Conservation (phyloP, 768 basidiomycete species). For the Kwoniella sp. region DNA sequence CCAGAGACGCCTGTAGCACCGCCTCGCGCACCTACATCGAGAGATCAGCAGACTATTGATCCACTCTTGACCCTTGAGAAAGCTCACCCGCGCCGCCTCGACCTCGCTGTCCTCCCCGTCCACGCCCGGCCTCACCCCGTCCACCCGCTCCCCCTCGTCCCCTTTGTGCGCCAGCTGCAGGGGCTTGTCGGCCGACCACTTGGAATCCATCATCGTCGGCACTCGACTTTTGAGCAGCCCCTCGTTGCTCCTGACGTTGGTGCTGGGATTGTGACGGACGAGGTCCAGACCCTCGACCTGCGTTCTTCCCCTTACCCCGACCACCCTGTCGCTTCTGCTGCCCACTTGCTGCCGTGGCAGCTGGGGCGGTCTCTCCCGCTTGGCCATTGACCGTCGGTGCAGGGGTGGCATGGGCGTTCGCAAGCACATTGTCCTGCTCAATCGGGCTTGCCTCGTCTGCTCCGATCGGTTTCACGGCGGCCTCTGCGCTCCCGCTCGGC, state of each 20-base stretch:
- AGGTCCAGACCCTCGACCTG: not conserved
- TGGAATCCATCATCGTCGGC: constrained; percentile 42
- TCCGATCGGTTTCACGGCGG: not conserved
- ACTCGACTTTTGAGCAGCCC: not conserved
- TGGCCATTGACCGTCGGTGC: constrained; percentile 3
- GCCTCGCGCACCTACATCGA: no score
- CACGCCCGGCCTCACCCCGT: constrained; percentile 2
- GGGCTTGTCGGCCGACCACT: constrained; percentile 22
- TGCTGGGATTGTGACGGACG: not conserved
- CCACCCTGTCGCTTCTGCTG: not conserved
- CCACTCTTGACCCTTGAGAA: no score
- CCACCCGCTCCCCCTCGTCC: not conserved
- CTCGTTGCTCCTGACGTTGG: not conserved
- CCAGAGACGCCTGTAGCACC: no score
- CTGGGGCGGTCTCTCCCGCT: not conserved
- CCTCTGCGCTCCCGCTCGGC: constrained; percentile 4
- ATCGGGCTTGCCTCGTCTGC: constrained; percentile 2
- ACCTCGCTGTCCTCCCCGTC: constrained; percentile 10
- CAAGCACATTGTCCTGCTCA: constrained; percentile 9
- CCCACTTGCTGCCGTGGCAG: not conserved
- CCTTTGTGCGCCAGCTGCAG: not conserved
- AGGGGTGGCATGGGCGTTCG: constrained; percentile 6
- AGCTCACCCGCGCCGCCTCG: constrained; percentile 11
- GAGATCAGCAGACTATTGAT: no score
- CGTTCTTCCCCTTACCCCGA: not conserved